Evolutionary conservation across 2,329 filamentous ascomycete species (phyloP), one percentile per base, ranked within the genome.

Genomic region (Hymenoscyphus linearis): DNA sequence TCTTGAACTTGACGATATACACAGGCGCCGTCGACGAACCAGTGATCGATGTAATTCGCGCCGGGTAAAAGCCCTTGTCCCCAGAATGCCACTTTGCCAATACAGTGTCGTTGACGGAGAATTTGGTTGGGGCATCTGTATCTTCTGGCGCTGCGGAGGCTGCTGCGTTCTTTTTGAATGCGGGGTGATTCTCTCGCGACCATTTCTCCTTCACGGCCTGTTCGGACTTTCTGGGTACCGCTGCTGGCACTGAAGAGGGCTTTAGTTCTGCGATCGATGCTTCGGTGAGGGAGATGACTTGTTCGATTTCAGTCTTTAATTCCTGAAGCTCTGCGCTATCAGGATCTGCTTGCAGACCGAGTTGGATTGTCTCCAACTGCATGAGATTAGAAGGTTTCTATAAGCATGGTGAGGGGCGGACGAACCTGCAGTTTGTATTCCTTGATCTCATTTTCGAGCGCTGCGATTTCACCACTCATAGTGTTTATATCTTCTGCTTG

Each of bases 1-100:
- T 90, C 77, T 96, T 93, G 81, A 98, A 99, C 69, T 90, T 95
- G 75, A 99, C 93, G 55, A 91, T 89, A 74, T 97, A 99, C 65
- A 97, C 90, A 37, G 93, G 93, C 58, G 91, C 90, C 52, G 86
- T 89, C n/a, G 88, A 87, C 9, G 92, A 96, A 62, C 95, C 95
- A 25, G 93, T 97, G 69, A 97, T 93, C 58, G 90, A 93, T 57
- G 91, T 93, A 75, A 99, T 96, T 70, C 91, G 88, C 50, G 93
- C 95, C 53, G 91, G 88, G 77, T 98, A 98, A 77, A 93, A 97
- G 26, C 84, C 84, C 71, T 90, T 91, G 76, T 99, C 95, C 59
- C 91, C 92, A 10, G 91, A 89, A 54, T 89, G 79, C 91, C 93
- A 99, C 76, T 93, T 93, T 54, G 93, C 95, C 75, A 95, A 81